Base-by-base conservation (phyloP, 495 filamentous ascomycete genomes). In the Pyrenula aspistea region DNA sequence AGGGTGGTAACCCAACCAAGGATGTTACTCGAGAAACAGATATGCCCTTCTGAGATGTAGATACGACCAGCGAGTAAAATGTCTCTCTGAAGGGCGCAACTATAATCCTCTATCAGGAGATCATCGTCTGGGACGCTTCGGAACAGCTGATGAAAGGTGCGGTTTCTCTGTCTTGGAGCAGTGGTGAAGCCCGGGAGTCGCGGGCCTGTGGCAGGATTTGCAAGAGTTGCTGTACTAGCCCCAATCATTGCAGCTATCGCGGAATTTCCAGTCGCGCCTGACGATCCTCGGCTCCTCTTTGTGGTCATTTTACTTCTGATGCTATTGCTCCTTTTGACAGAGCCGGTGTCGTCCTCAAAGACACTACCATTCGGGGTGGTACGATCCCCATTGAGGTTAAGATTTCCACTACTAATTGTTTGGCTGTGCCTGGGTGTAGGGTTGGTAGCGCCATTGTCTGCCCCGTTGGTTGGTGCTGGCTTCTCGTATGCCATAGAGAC, bases 11-110 rank as follows among this genome's bases (percentile, higher is more conserved):
- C 83, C 93, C 93, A 99, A 36, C 93, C 93, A 36, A 99, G 78
- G 54, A 99, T 99, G 65, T 99, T 99, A 69, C 93, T 97, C 58
- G 91, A 94, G 71, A 99, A 99, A 73, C 93, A 99, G 36, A 99
- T 84, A 61, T 99, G 91, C 2, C 91, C 90, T 70, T 99, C 93
- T 0, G 92, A 96, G 24, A 99, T 86, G 63, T 99, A 99, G 12
- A 99, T 79, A 47, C 93, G 81, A 1, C 93, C 93, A 60, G 96
- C 92, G 11, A 94, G 80, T 50, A 99, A 84, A 57, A 99, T 99
- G 65, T 99, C 93, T 54, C 89, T 83, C 67, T 99, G 93, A 19
- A 99, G 68, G 15, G 93, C 93, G 65, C 91, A 95, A 65, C 94
- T 96, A 67, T 96, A 99, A 68, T 99, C 93, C 65, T 99, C 93